Conservation (phyloP, 2,329 filamentous ascomycete genomes). For the Herpotrichia juniperi region DNA sequence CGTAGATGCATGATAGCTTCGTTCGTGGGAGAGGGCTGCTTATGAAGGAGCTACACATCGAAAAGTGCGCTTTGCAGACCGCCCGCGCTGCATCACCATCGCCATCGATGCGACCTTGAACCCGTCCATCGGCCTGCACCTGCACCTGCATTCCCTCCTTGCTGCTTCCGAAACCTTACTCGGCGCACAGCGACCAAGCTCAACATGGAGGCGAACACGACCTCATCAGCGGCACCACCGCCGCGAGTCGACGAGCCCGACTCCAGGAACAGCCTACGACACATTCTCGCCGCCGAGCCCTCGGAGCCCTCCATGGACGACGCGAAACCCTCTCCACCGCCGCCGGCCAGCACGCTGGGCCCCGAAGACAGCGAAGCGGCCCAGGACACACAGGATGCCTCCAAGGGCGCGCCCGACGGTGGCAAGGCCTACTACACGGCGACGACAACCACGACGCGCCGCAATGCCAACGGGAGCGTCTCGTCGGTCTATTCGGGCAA, state of each 20-base stretch:
- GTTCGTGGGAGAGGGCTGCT: not conserved
- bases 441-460: conserved; percentile 59
- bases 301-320: conserved; percentile 44
- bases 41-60: not conserved
- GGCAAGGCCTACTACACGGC: conserved; percentile 52
- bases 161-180: conserved; percentile 23
- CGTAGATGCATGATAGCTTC: not conserved
- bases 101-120: not conserved
- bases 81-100: not conserved
- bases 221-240: conserved; percentile 20
- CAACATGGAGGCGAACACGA: conserved; percentile 26
- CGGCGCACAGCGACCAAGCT: conserved; percentile 15
- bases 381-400: conserved; percentile 30
- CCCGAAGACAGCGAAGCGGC: conserved; percentile 40
- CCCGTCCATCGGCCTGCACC: not conserved
- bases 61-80: not conserved
- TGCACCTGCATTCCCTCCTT: conserved; percentile 11
- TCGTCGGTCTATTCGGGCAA: conserved; percentile 71
- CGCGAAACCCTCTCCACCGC: conserved; percentile 32
- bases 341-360: conserved; percentile 34
- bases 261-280: conserved; percentile 46
- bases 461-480: conserved; percentile 69
- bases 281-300: conserved; percentile 37
- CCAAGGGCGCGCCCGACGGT: conserved; percentile 33
- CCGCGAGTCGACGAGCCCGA: conserved; percentile 42